Base-by-base conservation (phyloP, 305 asterid genomes). In the Petunia hybrid region DNA sequence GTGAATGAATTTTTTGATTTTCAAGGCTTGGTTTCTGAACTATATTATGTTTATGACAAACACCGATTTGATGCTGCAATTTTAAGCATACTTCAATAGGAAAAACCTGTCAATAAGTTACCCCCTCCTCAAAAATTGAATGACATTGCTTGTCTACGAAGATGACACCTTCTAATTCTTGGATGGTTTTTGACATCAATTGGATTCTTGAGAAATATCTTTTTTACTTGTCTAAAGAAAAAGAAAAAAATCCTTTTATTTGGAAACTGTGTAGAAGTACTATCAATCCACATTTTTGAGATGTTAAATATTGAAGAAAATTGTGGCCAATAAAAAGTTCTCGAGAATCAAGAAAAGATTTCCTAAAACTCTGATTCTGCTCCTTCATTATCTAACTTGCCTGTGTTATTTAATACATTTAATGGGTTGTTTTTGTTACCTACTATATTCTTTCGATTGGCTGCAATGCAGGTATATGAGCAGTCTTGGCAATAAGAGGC, bases 401-500 rank as follows among this genome's bases (percentile, higher is more conserved):
- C 53, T 60, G 13, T 45, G 46, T 36, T 71, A 45, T 36, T 4
- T 51, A 46, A 36, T 13, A 73, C 22, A 51, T 38, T 51, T 36
- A 51, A 2, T 2, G 2, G 4, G 8, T 51, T 46, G 0, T 36
- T 13, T 51, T 38, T 51, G 46, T 73, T 36, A 36, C 63, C 64
- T 73, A 45, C 64, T 73, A 45, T 51, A 36, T 73, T 73, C 61
- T 48, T 71, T 46, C 45, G 7, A 53, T 36, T 73, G 57, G 8
- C 14, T 36, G 78, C 39, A 14, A 48, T 87, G 87, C 90, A 94
- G 99, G 85, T 92, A 94, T 87, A 89, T 90, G 95, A 97, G 95
- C 95, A 92, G 93, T 56, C 93, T 90, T 79, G 99, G 98, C 76
- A 93, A 94, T 86, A 97, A 97, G 90, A 93, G 95, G 90, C 96